These are phyloP conservation scores for Backusella morwellensis DNA, from an alignment of 192 early-diverging fungal genomes.

Conservation along the genomic window DNA sequence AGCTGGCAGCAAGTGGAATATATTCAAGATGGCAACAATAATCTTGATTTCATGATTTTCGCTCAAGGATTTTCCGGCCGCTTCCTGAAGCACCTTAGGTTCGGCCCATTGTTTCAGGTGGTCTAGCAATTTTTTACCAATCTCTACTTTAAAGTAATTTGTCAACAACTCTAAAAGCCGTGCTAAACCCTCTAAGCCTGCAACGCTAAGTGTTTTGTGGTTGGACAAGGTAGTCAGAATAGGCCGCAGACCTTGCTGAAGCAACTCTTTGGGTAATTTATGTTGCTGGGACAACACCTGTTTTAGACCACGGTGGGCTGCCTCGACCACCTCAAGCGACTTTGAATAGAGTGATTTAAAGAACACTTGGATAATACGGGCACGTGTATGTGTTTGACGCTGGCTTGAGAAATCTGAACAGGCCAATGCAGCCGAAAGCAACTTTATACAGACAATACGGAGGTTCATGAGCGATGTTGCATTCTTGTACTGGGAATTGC, in stretches of 20 bases:
- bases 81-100: conserved; percentile 77
- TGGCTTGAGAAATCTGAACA: conserved; percentile 76
- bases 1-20: conserved; percentile 90
- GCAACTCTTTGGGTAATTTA: conserved; percentile 90
- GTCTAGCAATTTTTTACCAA: conserved; percentile 98
- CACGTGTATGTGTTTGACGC: conserved; percentile 73
- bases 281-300: conserved; percentile 78
- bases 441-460: conserved; percentile 94
- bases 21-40: conserved; percentile 90
- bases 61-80: conserved; percentile 72
- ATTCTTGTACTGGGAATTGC: conserved; percentile 80
- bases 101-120: conserved; percentile 94
- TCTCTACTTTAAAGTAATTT: conserved; percentile 98
- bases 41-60: conserved; percentile 95
- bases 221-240: conserved; percentile 95
- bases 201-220: conserved; percentile 89
- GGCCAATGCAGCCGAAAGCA: conserved; percentile 91
- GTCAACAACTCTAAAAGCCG: conserved; percentile 90
- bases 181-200: conserved; percentile 91
- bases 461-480: conserved; percentile 79
- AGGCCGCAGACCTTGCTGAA: conserved; percentile 92
- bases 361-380: conserved; percentile 94
- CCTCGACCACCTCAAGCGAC: conserved; percentile 91
- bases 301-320: conserved; percentile 86
- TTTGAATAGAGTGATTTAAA: conserved; percentile 99